Evolutionary conservation across 306 rosid genomes (phyloP), one percentile per base, ranked within the genome.

Genomic region (Vigna nakashimae): DNA sequence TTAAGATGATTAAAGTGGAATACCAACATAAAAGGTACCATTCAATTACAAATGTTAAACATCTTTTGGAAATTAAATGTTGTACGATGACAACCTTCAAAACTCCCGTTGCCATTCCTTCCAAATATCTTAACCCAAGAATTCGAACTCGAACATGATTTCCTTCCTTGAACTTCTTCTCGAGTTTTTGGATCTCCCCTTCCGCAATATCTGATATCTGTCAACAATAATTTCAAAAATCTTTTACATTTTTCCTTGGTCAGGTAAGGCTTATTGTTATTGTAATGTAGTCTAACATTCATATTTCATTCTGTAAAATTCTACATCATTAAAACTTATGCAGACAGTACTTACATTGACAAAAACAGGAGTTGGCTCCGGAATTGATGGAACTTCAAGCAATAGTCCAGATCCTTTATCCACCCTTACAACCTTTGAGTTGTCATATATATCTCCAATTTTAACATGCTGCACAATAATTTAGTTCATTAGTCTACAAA

Each of bases 101-200:
- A 76, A 77, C 88, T 77, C 99, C 98, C 8, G 90, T 91, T 15
- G 98, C 97, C 83, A 95, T 87, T 55, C 98, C 98, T 85, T 95
- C 98, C 86, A 95, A 88, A 78, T 87, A 90, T 87, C 91, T 89
- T 70, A 91, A 88, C 79, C 96, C 98, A 70, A 92, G 96, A 81
- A 92, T 84, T 43, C 98, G 89, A 79, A 91, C 97, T 58, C 98
- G 91, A 67, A 88, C 90, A 48, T 9, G 84, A 85, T 82, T 89
- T 62, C 97, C 98, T 86, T 88, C 92, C 86, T 83, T 95, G 78
- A 81, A 95, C 89, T 86, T 95, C 89, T 95, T 95, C 83, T 91
- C 97, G 75, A 92, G 90, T 82, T 88, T 95, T 72, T 82, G 87
- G 78, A 73, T 84, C 75, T 76, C 94, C 53, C 77, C 91, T 79